Percentiles rank a stretch among this genome's conserved stretches.
phyloP scores from a whole-genome alignment of 306 rosid species.

The Castanea mollissima region DNA sequence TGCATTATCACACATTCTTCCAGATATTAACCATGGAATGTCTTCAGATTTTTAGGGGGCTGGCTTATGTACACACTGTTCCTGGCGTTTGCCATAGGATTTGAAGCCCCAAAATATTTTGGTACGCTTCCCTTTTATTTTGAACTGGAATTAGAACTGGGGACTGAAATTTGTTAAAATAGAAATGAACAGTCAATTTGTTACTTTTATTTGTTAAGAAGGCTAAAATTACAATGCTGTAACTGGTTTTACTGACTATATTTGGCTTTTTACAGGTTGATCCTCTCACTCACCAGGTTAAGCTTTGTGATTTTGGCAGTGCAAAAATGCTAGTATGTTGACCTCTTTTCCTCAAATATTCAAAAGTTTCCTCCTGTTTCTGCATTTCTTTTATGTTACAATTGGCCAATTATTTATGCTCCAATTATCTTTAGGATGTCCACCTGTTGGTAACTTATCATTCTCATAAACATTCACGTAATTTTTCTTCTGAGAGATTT shows the following conservation, averaged over 20 bases:
- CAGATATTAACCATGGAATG: slow-evolving; percentile 10
- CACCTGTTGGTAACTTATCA: slow-evolving; percentile 5
- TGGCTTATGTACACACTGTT: slow-evolving; percentile 86
- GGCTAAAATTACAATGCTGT: neutral
- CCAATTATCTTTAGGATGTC: neutral
- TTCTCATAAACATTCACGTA: neutral
- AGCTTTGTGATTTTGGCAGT: slow-evolving; percentile 96
- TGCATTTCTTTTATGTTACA: neutral
- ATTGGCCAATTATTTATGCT: neutral
- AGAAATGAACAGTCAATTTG: neutral
- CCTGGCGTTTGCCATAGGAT: slow-evolving; percentile 97
- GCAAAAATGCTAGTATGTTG: slow-evolving; percentile 88
- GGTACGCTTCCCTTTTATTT: slow-evolving; percentile 46
- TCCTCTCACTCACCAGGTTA: slow-evolving; percentile 93
- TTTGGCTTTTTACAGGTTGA: slow-evolving; percentile 65
- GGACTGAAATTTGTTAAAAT: neutral
- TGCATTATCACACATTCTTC: slow-evolving; percentile 8
- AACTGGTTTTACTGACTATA: slow-evolving; percentile 18
- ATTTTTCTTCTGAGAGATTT: too few species aligned
- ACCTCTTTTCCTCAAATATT: slow-evolving; percentile 25
- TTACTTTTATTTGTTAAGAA: neutral
- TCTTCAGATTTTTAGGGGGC: slow-evolving; percentile 84
- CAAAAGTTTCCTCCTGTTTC: neutral
- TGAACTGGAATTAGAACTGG: slow-evolving; percentile 1
- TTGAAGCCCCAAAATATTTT: slow-evolving; percentile 94